Percentiles rank a stretch among this genome's conserved stretches.
phyloP scores from a whole-genome alignment of 73 alveolate species.

The Uronychia binucleata region DNA sequence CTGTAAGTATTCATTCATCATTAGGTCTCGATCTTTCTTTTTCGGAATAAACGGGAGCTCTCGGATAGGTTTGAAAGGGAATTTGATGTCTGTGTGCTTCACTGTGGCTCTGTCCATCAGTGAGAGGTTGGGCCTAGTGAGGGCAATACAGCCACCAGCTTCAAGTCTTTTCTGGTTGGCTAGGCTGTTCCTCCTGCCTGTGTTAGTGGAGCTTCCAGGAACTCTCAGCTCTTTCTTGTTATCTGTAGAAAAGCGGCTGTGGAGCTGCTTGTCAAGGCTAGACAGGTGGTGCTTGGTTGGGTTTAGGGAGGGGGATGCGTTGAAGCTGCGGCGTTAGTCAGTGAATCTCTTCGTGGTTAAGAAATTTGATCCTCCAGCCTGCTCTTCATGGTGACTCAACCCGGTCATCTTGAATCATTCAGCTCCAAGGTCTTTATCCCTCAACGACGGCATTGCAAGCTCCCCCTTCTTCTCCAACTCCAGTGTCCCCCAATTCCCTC shows the following conservation, averaged over 20 bases:
- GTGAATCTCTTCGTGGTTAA: background rate
- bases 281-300: too few species aligned
- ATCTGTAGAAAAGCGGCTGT: background rate
- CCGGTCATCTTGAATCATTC: background rate
- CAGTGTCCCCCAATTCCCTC: background rate
- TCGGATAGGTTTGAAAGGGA: background rate
- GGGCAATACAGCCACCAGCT: background rate
- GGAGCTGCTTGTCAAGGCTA: background rate
- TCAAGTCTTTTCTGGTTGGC: background rate
- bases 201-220: background rate
- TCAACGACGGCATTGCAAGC: background rate
- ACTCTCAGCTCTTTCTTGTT: background rate
- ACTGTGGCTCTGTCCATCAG: background rate
- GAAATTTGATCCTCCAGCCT: background rate
- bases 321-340: background rate
- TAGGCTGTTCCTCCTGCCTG: background rate
- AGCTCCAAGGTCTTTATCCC: background rate
- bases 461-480: background rate
- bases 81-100: too few species aligned
- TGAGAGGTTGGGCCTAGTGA: background rate
- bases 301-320: too few species aligned
- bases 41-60: background rate
- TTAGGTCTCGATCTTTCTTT: background rate
- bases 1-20: background rate
- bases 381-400: background rate